A percentile compares a stretch with the other conserved stretches of the same genome.
Evolutionary conservation across 257 asterid species (phyloP).

Genomic region (Scutellaria barbata): DNA sequence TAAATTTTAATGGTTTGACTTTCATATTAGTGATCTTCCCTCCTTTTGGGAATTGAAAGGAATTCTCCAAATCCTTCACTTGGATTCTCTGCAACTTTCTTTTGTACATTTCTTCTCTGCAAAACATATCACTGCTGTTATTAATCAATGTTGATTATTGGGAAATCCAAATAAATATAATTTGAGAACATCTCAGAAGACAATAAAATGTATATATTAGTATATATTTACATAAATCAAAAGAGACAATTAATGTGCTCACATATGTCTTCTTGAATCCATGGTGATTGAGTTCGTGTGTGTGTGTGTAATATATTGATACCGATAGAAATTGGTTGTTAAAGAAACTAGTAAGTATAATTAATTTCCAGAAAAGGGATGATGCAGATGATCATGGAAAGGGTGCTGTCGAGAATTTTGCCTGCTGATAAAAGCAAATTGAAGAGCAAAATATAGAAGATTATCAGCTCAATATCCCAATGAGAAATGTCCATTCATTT

Average conservation of each 20-base stretch:
- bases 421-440: background rate
- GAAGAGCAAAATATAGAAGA: background rate
- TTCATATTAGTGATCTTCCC: constrained; percentile 51
- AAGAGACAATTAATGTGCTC: too few relatives aligned
- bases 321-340: too few relatives aligned
- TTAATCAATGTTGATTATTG: too few relatives aligned
- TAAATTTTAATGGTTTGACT: constrained; percentile 48
- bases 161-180: too few relatives aligned
- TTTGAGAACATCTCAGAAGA: background rate
- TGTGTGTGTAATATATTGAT: too few relatives aligned
- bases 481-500: constrained; percentile 20
- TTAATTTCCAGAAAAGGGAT: too few relatives aligned
- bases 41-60: constrained; percentile 38
- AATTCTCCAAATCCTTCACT: constrained; percentile 50
- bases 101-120: constrained; percentile 51
- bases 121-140: background rate
- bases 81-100: constrained; percentile 55
- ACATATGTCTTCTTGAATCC: too few relatives aligned
- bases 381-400: too few relatives aligned
- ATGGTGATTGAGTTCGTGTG: too few relatives aligned
- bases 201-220: too few relatives aligned
- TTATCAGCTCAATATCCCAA: background rate
- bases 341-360: too few relatives aligned
- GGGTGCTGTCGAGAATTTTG: too few relatives aligned
- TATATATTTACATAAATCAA: background rate